These are phyloP conservation scores for Solanum hybrid DNA, from an alignment of 305 asterid genomes.

Conservation along the genomic window DNA sequence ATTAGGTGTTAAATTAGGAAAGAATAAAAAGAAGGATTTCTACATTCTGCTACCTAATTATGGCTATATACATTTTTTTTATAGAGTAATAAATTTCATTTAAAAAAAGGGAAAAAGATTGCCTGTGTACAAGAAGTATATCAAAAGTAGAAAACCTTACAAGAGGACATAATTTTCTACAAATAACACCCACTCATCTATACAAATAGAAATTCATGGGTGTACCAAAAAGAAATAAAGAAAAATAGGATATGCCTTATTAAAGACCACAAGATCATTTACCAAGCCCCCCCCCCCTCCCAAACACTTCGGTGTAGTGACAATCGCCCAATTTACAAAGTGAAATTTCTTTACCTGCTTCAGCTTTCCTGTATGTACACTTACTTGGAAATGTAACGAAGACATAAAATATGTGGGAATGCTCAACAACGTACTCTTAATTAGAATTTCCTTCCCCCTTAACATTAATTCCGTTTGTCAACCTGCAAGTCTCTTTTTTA, in stretches of 20 bases:
- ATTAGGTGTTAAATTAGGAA: neutral
- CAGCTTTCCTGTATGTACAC: neutral
- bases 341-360: neutral
- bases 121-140: neutral
- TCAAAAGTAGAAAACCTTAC: neutral
- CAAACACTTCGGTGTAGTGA: neutral
- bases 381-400: neutral
- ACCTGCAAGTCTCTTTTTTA: neutral
- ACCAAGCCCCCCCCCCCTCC: neutral
- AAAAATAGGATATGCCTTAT: neutral
- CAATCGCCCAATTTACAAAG: neutral
- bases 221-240: neutral
- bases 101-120: neutral
- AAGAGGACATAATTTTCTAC: neutral
- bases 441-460: neutral
- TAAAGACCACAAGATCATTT: neutral
- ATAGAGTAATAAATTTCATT: neutral
- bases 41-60: neutral
- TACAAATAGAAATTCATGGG: neutral
- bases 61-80: neutral
- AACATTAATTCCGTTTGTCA: neutral
- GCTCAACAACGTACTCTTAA: neutral
- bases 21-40: neutral
- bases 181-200: neutral
- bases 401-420: neutral